Evolutionary conservation across 768 basidiomycete species (phyloP).

Genomic region (Myochromella boudieri): DNA sequence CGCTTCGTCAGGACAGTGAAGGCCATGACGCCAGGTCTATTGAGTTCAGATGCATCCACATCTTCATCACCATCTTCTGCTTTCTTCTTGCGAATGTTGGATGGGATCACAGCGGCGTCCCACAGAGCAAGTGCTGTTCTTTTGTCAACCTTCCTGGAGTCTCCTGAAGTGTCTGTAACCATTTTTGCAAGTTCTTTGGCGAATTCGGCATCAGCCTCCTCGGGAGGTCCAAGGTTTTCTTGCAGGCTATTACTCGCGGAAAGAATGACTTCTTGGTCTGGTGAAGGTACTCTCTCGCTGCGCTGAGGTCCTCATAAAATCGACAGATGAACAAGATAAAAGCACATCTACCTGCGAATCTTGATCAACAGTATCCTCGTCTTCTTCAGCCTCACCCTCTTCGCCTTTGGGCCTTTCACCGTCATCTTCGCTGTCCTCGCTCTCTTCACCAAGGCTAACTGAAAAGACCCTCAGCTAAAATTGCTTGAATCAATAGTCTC

Average conservation of each 20-base stretch:
- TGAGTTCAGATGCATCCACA: slow-evolving; percentile 32
- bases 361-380: slow-evolving; percentile 54
- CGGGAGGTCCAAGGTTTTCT: slow-evolving; percentile 78
- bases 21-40: slow-evolving; percentile 63
- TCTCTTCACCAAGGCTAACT: slow-evolving; percentile 43
- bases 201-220: slow-evolving; percentile 92
- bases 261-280: slow-evolving; percentile 76
- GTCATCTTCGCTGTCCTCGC: slow-evolving; percentile 68
- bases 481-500: not conserved
- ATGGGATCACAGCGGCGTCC: slow-evolving; percentile 82
- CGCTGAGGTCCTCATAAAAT: slow-evolving; percentile 31
- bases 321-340: not conserved
- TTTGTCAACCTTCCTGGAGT: slow-evolving; percentile 85
- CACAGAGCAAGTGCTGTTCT: slow-evolving; percentile 84
- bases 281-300: slow-evolving; percentile 75
- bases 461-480: slow-evolving; percentile 1
- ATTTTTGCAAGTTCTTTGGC: slow-evolving; percentile 95
- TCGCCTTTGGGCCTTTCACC: slow-evolving; percentile 50
- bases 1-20: slow-evolving; percentile 92
- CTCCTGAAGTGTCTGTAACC: slow-evolving; percentile 82
- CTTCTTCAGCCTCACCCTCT: slow-evolving; percentile 58
- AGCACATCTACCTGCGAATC: slow-evolving; percentile 52
- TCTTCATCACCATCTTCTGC: slow-evolving; percentile 59
- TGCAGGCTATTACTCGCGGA: slow-evolving; percentile 53
- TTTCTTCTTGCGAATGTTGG: slow-evolving; percentile 64